Evolutionary conservation across 352 stramenopile species (phyloP), one percentile per base, ranked within the genome.

Genomic region (Saprolegnia parasitica): DNA sequence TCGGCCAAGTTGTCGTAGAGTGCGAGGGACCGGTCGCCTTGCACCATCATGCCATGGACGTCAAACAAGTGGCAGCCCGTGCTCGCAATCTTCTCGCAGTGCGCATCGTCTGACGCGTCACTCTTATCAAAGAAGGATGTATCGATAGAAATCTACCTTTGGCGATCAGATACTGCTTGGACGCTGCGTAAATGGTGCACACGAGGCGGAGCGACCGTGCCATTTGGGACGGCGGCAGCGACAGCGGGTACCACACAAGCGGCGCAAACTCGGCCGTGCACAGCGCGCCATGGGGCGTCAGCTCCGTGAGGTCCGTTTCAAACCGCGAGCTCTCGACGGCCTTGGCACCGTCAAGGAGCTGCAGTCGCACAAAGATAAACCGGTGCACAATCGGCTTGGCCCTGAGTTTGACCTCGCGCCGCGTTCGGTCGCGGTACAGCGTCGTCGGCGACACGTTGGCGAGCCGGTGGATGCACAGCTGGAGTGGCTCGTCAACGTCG

Each of bases 41-140:
- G 63, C 2, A 70, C 50, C 13, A 70, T 29, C 18, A 70, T 24
- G 11, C 63, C 46, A 21, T 70, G 42, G 9, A 70, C 63, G n/a
- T 70, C 63, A 49, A 70, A 70, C 20, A 70, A 15, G 26, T 70
- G 54, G 54, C 54, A 37, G 13, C 42, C 63, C 5, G 63, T 70
- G 18, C 42, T 60, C 18, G 52, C 52, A 26, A 60, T 15, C 24
- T 42, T 40, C 24, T 60, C 52, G 20, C 52, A 60, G 35, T 60
- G 20, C 24, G 16, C 20, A 20, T 60, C 52, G 35, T 60, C 52
- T 60, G 24, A 11, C 24, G n/a, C n/a, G n/a, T n/a, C n/a, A n/a
- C n/a, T n/a, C n/a, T n/a, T n/a, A n/a, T n/a, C n/a, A n/a, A n/a
- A n/a, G n/a, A n/a, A n/a, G n/a, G n/a, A n/a, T n/a, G n/a, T n/a